phyloP scores from a whole-genome alignment of 1,284 basidiomycete species.

The Exobasidium cylindrosporum region DNA sequence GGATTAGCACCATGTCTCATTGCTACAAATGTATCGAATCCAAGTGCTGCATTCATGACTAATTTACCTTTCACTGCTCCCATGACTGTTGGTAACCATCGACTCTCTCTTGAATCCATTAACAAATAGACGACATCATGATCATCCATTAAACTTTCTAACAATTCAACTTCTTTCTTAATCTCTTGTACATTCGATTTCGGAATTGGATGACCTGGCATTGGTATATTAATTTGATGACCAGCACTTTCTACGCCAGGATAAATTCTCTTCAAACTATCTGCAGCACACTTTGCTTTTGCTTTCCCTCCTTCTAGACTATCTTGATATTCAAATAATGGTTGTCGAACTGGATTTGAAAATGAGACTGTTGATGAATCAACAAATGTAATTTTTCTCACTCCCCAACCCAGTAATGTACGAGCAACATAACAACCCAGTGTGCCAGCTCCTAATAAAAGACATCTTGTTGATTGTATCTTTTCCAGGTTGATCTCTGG shows the following conservation, averaged over 20 bases:
- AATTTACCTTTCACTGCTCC: slow-evolving; percentile 80
- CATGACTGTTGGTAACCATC: slow-evolving; percentile 90
- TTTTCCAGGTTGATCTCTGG: slow-evolving; percentile 84
- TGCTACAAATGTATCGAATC: slow-evolving; percentile 92
- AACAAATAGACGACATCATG: slow-evolving; percentile 89
- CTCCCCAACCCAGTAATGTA: slow-evolving; percentile 82
- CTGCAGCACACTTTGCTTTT: slow-evolving; percentile 88
- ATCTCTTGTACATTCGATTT: slow-evolving; percentile 61
- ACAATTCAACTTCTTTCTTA: slow-evolving; percentile 66
- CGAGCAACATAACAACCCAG: slow-evolving; percentile 94
- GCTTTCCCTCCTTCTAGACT: slow-evolving; percentile 88
- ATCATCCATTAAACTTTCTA: slow-evolving; percentile 74
- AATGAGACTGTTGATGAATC: slow-evolving; percentile 88
- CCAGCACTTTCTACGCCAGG: slow-evolving; percentile 82
- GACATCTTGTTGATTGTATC: slow-evolving; percentile 73
- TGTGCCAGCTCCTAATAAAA: slow-evolving; percentile 90
- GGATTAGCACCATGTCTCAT: slow-evolving; percentile 85
- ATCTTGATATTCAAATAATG: slow-evolving; percentile 90
- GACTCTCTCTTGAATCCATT: slow-evolving; percentile 95
- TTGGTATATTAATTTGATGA: slow-evolving; percentile 75
- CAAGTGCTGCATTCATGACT: slow-evolving; percentile 86
- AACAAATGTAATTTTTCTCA: slow-evolving; percentile 85
- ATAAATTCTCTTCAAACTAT: slow-evolving; percentile 79
- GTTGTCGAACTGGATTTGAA: slow-evolving; percentile 94
- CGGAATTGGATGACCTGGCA: slow-evolving; percentile 91